Percentiles rank a stretch among this genome's conserved stretches.
These are phyloP conservation scores for Actinomucor elegans DNA, from an alignment of 371 early-diverging fungal species.

Conservation along the genomic window DNA sequence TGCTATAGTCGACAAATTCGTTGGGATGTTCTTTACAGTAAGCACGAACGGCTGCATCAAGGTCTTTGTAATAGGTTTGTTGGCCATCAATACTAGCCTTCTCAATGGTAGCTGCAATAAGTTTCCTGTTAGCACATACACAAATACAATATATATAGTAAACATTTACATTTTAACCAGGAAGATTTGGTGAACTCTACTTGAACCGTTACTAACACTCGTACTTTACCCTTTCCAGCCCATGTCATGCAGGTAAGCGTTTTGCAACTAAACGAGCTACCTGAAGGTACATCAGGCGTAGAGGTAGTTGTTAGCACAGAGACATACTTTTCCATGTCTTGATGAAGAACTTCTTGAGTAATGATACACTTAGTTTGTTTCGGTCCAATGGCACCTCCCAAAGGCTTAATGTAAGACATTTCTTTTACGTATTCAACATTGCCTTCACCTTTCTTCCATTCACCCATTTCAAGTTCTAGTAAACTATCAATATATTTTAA, in stretches of 20 bases:
- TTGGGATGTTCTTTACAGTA: constrained; percentile 4
- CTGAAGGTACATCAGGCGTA: constrained; percentile 88
- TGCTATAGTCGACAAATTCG: neutral
- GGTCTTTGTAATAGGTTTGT: constrained; percentile 52
- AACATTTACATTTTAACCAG: constrained; percentile 66
- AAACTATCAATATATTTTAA: neutral
- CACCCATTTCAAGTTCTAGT: constrained; percentile 33
- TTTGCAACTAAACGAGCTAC: constrained; percentile 73
- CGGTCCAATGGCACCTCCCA: constrained; percentile 55
- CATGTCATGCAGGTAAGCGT: constrained; percentile 81
- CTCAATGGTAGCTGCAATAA: constrained; percentile 16
- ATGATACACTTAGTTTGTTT: constrained; percentile 67
- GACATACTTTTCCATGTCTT: constrained; percentile 57
- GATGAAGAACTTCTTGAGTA: constrained; percentile 56
- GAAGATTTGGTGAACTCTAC: constrained; percentile 74
- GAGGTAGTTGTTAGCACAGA: constrained; percentile 59
- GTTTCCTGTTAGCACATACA: neutral
- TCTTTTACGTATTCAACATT: constrained; percentile 14
- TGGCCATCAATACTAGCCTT: constrained; percentile 54
- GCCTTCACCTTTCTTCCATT: constrained; percentile 32
- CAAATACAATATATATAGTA: neutral
- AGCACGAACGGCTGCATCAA: constrained; percentile 32
- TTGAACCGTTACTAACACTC: constrained; percentile 63
- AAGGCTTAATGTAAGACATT: constrained; percentile 37
- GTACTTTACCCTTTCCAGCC: constrained; percentile 58